Conservation (phyloP, 2,329 filamentous ascomycete species). For the Exserohilum turcica region DNA sequence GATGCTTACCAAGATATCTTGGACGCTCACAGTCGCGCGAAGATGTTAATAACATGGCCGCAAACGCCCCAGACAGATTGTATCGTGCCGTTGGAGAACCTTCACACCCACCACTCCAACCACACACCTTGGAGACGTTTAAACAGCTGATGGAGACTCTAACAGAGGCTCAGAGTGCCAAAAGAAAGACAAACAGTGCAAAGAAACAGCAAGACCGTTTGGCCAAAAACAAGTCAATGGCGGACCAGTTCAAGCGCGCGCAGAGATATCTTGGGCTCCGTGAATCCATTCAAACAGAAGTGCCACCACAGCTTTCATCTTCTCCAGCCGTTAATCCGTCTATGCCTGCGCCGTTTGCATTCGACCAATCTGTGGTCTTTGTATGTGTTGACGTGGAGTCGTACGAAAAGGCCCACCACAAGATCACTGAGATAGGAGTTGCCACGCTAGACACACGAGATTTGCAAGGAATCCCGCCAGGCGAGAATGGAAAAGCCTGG, state of each 20-base stretch:
- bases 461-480: slow-evolving; percentile 62
- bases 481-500: slow-evolving; percentile 69
- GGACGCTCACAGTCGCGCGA: slow-evolving; percentile 59
- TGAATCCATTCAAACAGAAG: slow-evolving; percentile 24
- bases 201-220: slow-evolving; percentile 58
- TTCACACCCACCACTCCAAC: slow-evolving; percentile 34
- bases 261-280: slow-evolving; percentile 75
- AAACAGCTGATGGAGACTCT: slow-evolving; percentile 60
- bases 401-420: slow-evolving; percentile 68
- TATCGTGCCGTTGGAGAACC: slow-evolving; percentile 27
- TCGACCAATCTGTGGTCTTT: slow-evolving; percentile 65
- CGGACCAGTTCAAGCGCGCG: slow-evolving; percentile 64
- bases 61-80: slow-evolving; percentile 20
- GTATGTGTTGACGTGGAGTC: slow-evolving; percentile 83
- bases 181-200: slow-evolving; percentile 54
- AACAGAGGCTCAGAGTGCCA: slow-evolving; percentile 57
- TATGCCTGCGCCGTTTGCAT: slow-evolving; percentile 29
- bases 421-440: slow-evolving; percentile 85
- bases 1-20: slow-evolving; percentile 70
- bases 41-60: slow-evolving; percentile 49
- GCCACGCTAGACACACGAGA: slow-evolving; percentile 75
- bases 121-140: slow-evolving; percentile 55
- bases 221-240: slow-evolving; percentile 58
- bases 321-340: slow-evolving; percentile 25
- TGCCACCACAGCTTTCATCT: not conserved